Conservation (phyloP, 441 rosid genomes). For the Erodium moschatum region DNA sequence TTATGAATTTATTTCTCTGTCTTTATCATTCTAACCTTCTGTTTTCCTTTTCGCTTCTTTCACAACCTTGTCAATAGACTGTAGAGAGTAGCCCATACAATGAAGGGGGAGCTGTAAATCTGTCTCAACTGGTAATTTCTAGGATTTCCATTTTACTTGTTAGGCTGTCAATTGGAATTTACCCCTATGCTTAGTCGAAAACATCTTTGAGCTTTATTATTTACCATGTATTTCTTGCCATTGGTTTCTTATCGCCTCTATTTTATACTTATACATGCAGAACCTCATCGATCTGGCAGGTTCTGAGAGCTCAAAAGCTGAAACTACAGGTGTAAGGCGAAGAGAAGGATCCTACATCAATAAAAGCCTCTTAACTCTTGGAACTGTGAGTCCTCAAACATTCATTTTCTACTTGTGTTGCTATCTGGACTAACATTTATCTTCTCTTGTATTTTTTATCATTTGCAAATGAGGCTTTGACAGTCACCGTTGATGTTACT, state of each 20-base stretch:
- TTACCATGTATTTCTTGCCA: background rate
- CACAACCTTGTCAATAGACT: constrained; percentile 45
- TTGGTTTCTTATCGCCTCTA: constrained; percentile 27
- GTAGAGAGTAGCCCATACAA: constrained; percentile 80
- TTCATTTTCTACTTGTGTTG: background rate
- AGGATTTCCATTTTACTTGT: constrained; percentile 14
- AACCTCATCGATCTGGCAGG: constrained; percentile 99
- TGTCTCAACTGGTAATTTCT: constrained; percentile 91
- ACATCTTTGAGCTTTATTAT: background rate
- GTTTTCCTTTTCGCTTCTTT: constrained; percentile 14
- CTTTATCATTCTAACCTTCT: background rate
- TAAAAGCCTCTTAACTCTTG: constrained; percentile 43
- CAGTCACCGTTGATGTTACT: background rate
- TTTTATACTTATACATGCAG: constrained; percentile 58
- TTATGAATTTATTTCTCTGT: background rate
- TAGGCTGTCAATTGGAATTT: constrained; percentile 9
- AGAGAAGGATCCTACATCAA: too few species aligned
- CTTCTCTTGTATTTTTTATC: background rate
- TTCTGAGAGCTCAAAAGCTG: constrained; percentile 28
- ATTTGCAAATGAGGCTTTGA: background rate
- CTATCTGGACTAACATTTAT: background rate
- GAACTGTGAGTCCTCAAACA: constrained; percentile 62
- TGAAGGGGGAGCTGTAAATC: constrained; percentile 84
- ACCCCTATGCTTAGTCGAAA: constrained; percentile 1
- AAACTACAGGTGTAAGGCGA: too few species aligned